Evolutionary conservation across 805 yeast species (phyloP).

Genomic region (Suhomyces sp.): DNA sequence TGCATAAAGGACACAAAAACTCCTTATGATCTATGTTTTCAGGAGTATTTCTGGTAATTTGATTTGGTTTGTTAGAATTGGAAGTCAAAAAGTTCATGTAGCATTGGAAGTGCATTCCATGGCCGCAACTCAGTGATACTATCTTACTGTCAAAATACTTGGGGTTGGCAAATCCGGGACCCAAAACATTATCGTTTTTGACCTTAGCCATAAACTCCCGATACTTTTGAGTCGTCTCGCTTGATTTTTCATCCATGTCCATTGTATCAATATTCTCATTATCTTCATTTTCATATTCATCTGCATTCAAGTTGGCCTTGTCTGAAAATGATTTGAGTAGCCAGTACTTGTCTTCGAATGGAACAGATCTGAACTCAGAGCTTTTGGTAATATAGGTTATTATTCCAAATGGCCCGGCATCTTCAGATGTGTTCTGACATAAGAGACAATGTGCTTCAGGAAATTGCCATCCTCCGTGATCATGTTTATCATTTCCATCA

Average conservation of each 20-base stretch:
- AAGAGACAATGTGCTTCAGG: slow-evolving; percentile 76
- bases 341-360: slow-evolving; percentile 65
- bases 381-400: slow-evolving; percentile 58
- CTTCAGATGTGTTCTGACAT: slow-evolving; percentile 72
- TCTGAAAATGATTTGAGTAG: slow-evolving; percentile 60
- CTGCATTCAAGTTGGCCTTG: slow-evolving; percentile 35
- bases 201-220: slow-evolving; percentile 31
- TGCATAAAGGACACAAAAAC: slow-evolving; percentile 87
- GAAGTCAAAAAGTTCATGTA: slow-evolving; percentile 60
- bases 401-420: slow-evolving; percentile 72
- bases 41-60: slow-evolving; percentile 79
- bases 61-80: slow-evolving; percentile 55
- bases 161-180: slow-evolving; percentile 65
- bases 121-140: slow-evolving; percentile 81
- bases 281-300: slow-evolving; percentile 27
- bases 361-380: slow-evolving; percentile 60
- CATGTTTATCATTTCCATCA: not conserved
- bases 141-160: slow-evolving; percentile 40
- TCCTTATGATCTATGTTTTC: slow-evolving; percentile 69
- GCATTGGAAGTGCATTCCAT: slow-evolving; percentile 86
- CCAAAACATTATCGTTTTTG: slow-evolving; percentile 46
- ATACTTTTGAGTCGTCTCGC: slow-evolving; percentile 31
- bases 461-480: slow-evolving; percentile 50
- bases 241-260: slow-evolving; percentile 3
- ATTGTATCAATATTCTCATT: slow-evolving; percentile 11